Base-by-base conservation (phyloP, 2,329 filamentous ascomycete species). In the Colletotrichum sp. region DNA sequence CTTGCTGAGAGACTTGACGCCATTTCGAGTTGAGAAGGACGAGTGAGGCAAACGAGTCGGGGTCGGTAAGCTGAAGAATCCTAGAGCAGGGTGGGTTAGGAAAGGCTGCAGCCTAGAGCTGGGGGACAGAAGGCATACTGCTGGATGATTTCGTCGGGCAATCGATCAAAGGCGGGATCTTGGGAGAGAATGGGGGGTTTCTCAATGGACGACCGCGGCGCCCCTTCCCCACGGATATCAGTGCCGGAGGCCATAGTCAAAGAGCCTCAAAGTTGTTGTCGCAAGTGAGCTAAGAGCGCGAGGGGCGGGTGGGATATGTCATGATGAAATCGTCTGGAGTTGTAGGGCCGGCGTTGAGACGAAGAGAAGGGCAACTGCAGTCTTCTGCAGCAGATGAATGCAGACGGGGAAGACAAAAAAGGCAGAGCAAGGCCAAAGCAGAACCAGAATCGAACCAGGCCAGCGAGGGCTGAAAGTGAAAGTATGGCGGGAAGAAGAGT, bases 101-200 rank as follows among this genome's bases (percentile, higher is more conserved):
- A 71, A 70, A 18, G 10, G 14, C 10, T 30, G 24, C 28, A 63
- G 36, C 24, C 32, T 32, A 64, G 16, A 72, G 63, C 28, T 32
- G 14, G 30, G 67, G 65, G 14, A 21, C 55, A 61, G 59, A 63
- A 63, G 18, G 84, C 90, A 83, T 85, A 94, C 93, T 93, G 91
- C 81, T 93, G 86, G 79, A 94, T 93, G 75, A 94, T 94, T 83
- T 94, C 92, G 83, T 93, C 91, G 7, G 93, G 93, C 13, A 94
- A 86, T 61, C 86, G 87, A 43, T 90, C 86, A 79, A 93, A 91
- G 39, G 89, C 87, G 34, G 74, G 71, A 76, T 76, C 74, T n/a
- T 81, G 79, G 77, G 83, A 68, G 57, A 78, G 75, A 73, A 82
- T 72, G 69, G 83, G 81, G 67, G 76, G 78, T 78, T 85, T 85